These are phyloP conservation scores for Candida sonorensis DNA, from an alignment of 805 yeast genomes.

Conservation along the genomic window DNA sequence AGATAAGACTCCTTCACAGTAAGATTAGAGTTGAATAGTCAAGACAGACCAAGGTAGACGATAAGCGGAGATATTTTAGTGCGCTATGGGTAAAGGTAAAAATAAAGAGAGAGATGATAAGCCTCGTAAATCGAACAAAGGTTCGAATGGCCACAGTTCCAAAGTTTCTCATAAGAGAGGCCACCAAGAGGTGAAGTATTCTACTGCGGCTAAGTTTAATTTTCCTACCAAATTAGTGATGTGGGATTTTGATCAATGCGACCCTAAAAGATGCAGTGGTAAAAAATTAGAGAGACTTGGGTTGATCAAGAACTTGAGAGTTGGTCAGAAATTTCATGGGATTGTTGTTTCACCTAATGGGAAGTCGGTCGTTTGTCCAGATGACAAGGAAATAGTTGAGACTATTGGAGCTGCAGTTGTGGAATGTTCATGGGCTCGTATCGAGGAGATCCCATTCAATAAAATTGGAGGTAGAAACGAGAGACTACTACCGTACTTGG, in stretches of 20 bases:
- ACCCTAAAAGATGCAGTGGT: conserved; percentile 95
- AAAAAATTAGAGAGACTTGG: conserved; percentile 89
- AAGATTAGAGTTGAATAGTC: no score
- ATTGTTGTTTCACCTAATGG: conserved; percentile 93
- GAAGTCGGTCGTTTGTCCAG: conserved; percentile 80
- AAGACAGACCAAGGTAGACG: no score
- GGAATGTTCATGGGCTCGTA: conserved; percentile 96
- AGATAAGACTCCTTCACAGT: no score
- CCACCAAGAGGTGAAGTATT: conserved; percentile 23
- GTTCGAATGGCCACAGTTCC: conserved; percentile 51
- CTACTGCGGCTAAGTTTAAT: conserved; percentile 19
- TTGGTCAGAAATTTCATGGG: conserved; percentile 94
- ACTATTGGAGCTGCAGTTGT: conserved; percentile 91
- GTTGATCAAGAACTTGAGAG: conserved; percentile 63
- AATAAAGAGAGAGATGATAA: conserved; percentile 37
- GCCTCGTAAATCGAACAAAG: conserved; percentile 26
- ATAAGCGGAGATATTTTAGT: no score
- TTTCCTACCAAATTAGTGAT: conserved; percentile 87
- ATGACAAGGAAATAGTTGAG: conserved; percentile 73
- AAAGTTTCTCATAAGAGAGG: conserved; percentile 43
- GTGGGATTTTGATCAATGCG: conserved; percentile 99
- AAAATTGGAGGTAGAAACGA: conserved; percentile 90
- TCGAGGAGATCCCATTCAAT: conserved; percentile 93
- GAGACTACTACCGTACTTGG: conserved; percentile 80
- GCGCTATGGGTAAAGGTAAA: conserved; percentile 47